Evolutionary conservation across 1,284 basidiomycete species (phyloP), one percentile per base, ranked within the genome.

Genomic region (Ustilago shanxiensis): DNA sequence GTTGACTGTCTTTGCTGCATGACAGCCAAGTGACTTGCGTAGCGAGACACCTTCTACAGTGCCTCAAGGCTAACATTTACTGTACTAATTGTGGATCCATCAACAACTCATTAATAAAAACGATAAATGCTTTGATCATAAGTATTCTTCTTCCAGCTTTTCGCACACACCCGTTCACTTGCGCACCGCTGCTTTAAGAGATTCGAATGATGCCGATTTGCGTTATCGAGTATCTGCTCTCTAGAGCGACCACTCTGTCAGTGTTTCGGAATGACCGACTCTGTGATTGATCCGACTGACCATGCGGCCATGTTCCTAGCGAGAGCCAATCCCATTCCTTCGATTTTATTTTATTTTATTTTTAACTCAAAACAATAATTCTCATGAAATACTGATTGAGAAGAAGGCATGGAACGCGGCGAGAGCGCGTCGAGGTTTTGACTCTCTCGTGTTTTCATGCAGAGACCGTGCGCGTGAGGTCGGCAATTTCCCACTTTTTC

Each of bases 201-300:
- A n/a, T n/a, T n/a, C n/a, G n/a, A n/a, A n/a, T n/a, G n/a, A n/a
- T n/a, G n/a, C n/a, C n/a, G n/a, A n/a, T n/a, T n/a, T n/a, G n/a
- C n/a, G n/a, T n/a, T n/a, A n/a, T 33, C 31, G 11, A 33, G 11
- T 11, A 33, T 5, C 11, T 11, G 5, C 31, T 33, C 11, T 33
- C 31, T 5, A 5, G 47, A 16, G 24, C 5, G 35, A 7, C 35
- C 9, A 37, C 3, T 10, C 35, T 37, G 35, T 37, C 35, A 37
- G 35, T 14, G 24, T 50, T 2, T 26, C 49, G 49, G 53, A 20
- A 16, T 26, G n/a, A n/a, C n/a, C n/a, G n/a, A n/a, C n/a, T n/a
- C n/a, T n/a, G n/a, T n/a, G n/a, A n/a, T n/a, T n/a, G n/a, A n/a
- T 54, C 53, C 53, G 53, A 54, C 6, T 13, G 16, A 54, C 33